These are phyloP conservation scores for Lodderomyces margitis DNA, from an alignment of 1,139 yeast genomes.

Conservation along the genomic window DNA sequence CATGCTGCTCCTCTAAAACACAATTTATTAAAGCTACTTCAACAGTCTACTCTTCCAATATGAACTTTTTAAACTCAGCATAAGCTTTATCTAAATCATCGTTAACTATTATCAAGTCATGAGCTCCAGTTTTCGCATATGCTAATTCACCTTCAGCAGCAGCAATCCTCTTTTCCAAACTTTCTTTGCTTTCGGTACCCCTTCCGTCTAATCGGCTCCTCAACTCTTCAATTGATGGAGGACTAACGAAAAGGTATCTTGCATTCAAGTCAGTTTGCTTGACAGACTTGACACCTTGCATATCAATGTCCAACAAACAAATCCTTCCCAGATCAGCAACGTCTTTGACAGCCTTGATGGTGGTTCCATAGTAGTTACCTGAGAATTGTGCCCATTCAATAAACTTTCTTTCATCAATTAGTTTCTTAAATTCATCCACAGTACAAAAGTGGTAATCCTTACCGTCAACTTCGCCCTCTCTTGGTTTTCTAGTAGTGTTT, in stretches of 20 bases:
- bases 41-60: slow-evolving; percentile 36
- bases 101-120: slow-evolving; percentile 83
- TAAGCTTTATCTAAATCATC: slow-evolving; percentile 92
- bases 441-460: slow-evolving; percentile 84
- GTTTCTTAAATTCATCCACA: slow-evolving; percentile 72
- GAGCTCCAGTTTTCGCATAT: slow-evolving; percentile 87
- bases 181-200: slow-evolving; percentile 91
- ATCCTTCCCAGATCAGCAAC: slow-evolving; percentile 63
- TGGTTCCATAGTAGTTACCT: slow-evolving; percentile 95
- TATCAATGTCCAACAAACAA: slow-evolving; percentile 93
- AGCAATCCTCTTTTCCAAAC: slow-evolving; percentile 73
- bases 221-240: slow-evolving; percentile 83
- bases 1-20: not conserved
- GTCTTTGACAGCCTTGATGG: slow-evolving; percentile 78
- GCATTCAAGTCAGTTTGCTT: slow-evolving; percentile 82
- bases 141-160: slow-evolving; percentile 90
- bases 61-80: slow-evolving; percentile 71
- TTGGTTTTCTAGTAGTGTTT: slow-evolving; percentile 88
- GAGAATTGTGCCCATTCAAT: slow-evolving; percentile 98
- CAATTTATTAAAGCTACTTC: not conserved
- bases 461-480: slow-evolving; percentile 89
- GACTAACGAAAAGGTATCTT: slow-evolving; percentile 81
- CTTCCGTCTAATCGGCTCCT: slow-evolving; percentile 74
- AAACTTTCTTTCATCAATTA: slow-evolving; percentile 73
- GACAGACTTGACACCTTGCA: slow-evolving; percentile 96